phyloP scores from a whole-genome alignment of 352 stramenopile genomes.

The Phytophthora europaea region DNA sequence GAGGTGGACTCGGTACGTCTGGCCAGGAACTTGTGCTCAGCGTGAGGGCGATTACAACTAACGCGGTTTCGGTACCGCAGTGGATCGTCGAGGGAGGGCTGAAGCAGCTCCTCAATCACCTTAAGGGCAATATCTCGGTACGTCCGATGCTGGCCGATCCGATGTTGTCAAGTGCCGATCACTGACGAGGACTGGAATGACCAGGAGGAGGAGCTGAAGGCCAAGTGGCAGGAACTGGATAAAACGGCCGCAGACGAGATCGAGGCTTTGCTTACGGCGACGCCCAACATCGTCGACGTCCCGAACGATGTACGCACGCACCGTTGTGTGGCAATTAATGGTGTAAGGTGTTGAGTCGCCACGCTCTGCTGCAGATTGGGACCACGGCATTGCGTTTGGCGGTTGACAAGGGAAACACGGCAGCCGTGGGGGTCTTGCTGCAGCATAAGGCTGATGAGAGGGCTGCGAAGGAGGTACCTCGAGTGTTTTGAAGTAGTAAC shows the following conservation, averaged over 20 bases:
- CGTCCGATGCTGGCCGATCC: neutral
- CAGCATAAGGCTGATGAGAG: neutral
- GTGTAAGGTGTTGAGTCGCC: neutral
- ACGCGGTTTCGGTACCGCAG: neutral
- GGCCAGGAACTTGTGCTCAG: neutral
- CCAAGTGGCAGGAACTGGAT: neutral
- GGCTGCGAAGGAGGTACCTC: neutral
- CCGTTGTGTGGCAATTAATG: neutral
- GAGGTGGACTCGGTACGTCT: neutral
- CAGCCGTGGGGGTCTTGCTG: neutral
- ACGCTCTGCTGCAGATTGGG: neutral
- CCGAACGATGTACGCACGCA: neutral
- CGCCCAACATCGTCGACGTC: neutral
- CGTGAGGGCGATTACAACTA: neutral
- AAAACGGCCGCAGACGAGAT: neutral
- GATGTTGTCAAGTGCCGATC: neutral
- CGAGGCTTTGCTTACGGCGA: neutral
- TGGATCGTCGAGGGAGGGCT: constrained; percentile 44
- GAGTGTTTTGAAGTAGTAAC: neutral
- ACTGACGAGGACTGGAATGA: neutral
- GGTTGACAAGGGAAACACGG: constrained; percentile 8
- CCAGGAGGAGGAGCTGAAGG: neutral
- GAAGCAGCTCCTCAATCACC: neutral
- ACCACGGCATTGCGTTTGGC: neutral
- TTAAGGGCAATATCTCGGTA: neutral